Evolutionary conservation across 1,284 basidiomycete species (phyloP).

Genomic region (Peniophora sp.): DNA sequence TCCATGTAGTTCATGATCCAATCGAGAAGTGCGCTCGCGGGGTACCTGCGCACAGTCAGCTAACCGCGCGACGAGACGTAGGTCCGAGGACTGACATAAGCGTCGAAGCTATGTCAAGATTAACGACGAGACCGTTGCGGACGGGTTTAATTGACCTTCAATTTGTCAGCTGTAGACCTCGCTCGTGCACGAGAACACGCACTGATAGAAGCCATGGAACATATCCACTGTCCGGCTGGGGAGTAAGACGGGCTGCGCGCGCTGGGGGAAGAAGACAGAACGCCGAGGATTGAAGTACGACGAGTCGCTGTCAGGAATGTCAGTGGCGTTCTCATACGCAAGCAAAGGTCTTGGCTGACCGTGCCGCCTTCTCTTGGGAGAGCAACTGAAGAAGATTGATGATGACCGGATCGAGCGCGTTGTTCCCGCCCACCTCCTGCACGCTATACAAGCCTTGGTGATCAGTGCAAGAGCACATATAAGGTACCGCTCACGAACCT

Average conservation of each 20-base stretch:
- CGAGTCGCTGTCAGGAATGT: neutral
- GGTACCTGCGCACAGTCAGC: neutral
- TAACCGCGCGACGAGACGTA: neutral
- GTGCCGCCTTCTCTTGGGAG: neutral
- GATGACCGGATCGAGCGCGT: neutral
- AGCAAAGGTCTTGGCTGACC: neutral
- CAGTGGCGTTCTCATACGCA: neutral
- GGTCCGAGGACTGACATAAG: slow-evolving; percentile 10
- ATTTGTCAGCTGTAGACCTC: no score
- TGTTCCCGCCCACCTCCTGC: neutral
- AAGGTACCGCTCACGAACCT: neutral
- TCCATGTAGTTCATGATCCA: neutral
- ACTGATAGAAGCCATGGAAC: neutral
- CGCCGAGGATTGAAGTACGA: neutral
- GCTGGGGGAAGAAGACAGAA: neutral
- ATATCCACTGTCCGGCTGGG: neutral
- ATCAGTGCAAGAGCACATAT: neutral
- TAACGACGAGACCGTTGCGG: slow-evolving; percentile 14
- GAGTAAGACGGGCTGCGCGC: neutral
- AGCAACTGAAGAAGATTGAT: neutral
- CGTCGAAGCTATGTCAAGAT: slow-evolving; percentile 16
- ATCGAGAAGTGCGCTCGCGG: neutral
- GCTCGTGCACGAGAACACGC: neutral
- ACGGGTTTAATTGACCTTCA: slow-evolving; percentile 8
- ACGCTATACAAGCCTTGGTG: neutral